Conservation (phyloP, 768 basidiomycete genomes). For the Pluteus cervinus region DNA sequence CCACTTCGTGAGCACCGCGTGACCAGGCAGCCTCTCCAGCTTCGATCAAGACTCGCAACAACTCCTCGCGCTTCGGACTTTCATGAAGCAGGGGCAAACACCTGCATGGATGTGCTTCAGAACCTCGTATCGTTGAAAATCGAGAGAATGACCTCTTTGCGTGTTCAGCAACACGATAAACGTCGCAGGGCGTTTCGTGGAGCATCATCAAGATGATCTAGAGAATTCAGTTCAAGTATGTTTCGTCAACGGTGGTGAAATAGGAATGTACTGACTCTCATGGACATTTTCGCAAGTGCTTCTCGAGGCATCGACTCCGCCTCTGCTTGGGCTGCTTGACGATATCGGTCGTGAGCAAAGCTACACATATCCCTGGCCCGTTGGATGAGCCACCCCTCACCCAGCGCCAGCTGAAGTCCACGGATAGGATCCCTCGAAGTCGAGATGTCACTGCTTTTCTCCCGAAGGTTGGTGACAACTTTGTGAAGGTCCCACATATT, state of each 20-base stretch:
- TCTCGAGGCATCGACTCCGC: constrained; percentile 43
- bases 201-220: constrained; percentile 71
- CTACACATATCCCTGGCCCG: constrained; percentile 72
- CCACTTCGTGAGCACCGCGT: constrained; percentile 70
- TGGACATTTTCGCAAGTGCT: constrained; percentile 59
- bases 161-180: constrained; percentile 67
- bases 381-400: constrained; percentile 72
- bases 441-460: constrained; percentile 32
- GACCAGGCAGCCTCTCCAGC: constrained; percentile 69
- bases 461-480: constrained; percentile 41
- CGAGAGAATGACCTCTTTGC: constrained; percentile 42
- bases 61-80: constrained; percentile 53
- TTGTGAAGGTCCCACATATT: constrained; percentile 49
- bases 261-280: constrained; percentile 38
- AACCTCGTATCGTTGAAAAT: not conserved
- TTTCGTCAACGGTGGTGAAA: not conserved
- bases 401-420: constrained; percentile 58
- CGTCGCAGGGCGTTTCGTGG: constrained; percentile 53
- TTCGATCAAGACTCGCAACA: constrained; percentile 55
- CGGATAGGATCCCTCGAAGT: constrained; percentile 55
- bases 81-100: constrained; percentile 58
- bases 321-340: constrained; percentile 65
- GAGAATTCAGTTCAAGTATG: constrained; percentile 5
- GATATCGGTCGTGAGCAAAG: constrained; percentile 70
- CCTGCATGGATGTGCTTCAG: constrained; percentile 22